These are phyloP conservation scores for Saturnispora besseyi DNA, from an alignment of 805 yeast genomes.

Conservation along the genomic window DNA sequence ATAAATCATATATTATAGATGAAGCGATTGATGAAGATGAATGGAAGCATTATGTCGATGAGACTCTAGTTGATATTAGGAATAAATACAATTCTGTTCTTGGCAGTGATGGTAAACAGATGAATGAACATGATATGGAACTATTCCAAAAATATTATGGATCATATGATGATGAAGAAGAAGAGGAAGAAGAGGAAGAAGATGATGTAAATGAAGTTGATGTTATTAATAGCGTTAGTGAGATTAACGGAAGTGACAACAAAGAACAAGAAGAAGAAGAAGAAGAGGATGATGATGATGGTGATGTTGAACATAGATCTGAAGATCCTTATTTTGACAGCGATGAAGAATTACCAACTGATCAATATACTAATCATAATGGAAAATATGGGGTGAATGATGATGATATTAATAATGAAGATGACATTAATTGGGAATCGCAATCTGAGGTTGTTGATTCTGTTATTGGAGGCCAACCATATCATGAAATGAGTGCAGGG, in stretches of 20 bases:
- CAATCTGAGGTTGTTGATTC: conserved; percentile 15
- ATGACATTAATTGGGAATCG: conserved; percentile 8
- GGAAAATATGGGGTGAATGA: not conserved
- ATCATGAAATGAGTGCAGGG: conserved; percentile 27
- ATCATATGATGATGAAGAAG: conserved; percentile 20
- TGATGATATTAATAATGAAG: conserved; percentile 4
- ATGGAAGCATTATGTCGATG: conserved; percentile 57
- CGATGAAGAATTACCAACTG: conserved; percentile 5
- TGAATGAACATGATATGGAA: conserved; percentile 29
- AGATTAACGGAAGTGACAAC: conserved; percentile 18
- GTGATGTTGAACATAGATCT: not conserved
- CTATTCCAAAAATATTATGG: conserved; percentile 24
- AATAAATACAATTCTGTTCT: conserved; percentile 90
- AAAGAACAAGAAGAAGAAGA: conserved; percentile 9
- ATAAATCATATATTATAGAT: conserved; percentile 43
- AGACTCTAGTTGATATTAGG: conserved; percentile 77
- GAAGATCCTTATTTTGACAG: conserved; percentile 6
- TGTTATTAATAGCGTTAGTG: conserved; percentile 14
- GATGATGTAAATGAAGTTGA: conserved; percentile 16
- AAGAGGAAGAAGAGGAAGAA: conserved; percentile 18
- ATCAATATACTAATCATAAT: not conserved
- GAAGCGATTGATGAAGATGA: conserved; percentile 26
- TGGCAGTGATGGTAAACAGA: conserved; percentile 42
- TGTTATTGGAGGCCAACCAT: conserved; percentile 29
- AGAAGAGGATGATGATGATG: not conserved